Evolutionary conservation across 441 rosid species (phyloP).

Genomic region (Flueggea neowawraea): DNA sequence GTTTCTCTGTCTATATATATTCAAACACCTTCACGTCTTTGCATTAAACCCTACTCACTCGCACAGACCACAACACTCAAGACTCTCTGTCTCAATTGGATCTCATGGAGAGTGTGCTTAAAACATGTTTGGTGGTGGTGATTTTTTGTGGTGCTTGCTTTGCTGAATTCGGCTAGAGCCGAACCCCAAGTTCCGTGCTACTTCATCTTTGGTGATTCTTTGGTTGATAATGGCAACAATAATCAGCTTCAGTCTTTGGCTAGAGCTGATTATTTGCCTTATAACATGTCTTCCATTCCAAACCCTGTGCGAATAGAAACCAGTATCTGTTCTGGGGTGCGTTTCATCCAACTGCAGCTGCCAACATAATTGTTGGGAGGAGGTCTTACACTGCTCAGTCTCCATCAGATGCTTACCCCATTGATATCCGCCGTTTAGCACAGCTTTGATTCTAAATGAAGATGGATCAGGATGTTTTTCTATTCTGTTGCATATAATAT

Average conservation of each 20-base stretch:
- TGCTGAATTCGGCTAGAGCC: neutral
- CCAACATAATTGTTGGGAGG: slow-evolving; percentile 54
- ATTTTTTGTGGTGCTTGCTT: too few relatives aligned
- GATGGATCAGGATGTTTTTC: too few relatives aligned
- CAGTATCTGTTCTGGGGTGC: slow-evolving; percentile 86
- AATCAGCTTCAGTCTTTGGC: slow-evolving; percentile 29
- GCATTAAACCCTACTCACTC: too few relatives aligned
- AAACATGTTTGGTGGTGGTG: too few relatives aligned
- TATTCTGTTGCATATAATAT: too few relatives aligned
- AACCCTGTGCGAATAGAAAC: slow-evolving; percentile 58
- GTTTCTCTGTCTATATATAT: too few relatives aligned
- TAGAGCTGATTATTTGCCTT: slow-evolving; percentile 30
- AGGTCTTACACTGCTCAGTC: slow-evolving; percentile 73
- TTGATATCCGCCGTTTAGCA: slow-evolving; percentile 68
- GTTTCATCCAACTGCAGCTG: slow-evolving; percentile 78
- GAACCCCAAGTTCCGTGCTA: slow-evolving; percentile 28
- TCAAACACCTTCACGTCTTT: too few relatives aligned
- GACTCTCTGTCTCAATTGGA: too few relatives aligned
- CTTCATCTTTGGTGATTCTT: slow-evolving; percentile 33
- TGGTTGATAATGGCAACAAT: slow-evolving; percentile 36
- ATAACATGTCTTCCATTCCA: slow-evolving; percentile 75
- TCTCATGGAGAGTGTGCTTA: too few relatives aligned
- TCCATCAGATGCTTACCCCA: slow-evolving; percentile 58
- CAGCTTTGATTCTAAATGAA: slow-evolving; percentile 31
- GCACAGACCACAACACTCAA: too few relatives aligned